Evolutionary conservation across 768 basidiomycete genomes (phyloP), one percentile per base, ranked within the genome.

Genomic region (Tubosaeta sp.): DNA sequence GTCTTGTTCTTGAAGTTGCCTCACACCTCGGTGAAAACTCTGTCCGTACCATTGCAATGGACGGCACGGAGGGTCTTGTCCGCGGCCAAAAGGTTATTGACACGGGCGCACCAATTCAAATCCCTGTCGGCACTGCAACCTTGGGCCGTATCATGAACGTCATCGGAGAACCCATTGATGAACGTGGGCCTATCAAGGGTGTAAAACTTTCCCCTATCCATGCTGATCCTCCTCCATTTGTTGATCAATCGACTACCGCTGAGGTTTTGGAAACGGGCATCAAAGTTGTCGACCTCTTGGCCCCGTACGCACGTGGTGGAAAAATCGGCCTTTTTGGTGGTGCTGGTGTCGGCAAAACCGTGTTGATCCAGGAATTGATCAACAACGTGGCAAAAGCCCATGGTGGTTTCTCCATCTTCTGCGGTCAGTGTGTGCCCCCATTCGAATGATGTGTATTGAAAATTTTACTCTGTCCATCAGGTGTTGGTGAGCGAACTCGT

Each of bases 341-440:
- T 88, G 97, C 97, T 63, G 97, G 97, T 88, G 97, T 99, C 78
- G 97, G 97, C 65, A 99, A 99, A 84, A 98, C 97, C 52, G 97
- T 99, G 70, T 79, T 98, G 76, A 97, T 98, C 74, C 95, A 97
- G 74, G 95, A 97, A 71, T 88, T 99, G 69, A 99, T 99, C 79
- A 98, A 99, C 86, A 99, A 99, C 80, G 94, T 99, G 69, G 97
- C 97, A 68, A 99, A 99, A 80, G 97, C 97, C 48, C 97, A 99
- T 72, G 97, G 97, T 92, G 97, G 97, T 92, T 97, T 98, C 90
- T 99, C 97, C 44, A 97, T 97, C 72, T 97, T 97, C 85, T 93
- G 91, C 65, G 91, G 91, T 91, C 66, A 44, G 82, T 71, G 26
- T 39, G 22, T 17, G 7, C 17, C 22, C 8, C 1, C 19, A 45